Evolutionary conservation across 2,329 filamentous ascomycete species (phyloP).

Genomic region (Xylaria sp.): DNA sequence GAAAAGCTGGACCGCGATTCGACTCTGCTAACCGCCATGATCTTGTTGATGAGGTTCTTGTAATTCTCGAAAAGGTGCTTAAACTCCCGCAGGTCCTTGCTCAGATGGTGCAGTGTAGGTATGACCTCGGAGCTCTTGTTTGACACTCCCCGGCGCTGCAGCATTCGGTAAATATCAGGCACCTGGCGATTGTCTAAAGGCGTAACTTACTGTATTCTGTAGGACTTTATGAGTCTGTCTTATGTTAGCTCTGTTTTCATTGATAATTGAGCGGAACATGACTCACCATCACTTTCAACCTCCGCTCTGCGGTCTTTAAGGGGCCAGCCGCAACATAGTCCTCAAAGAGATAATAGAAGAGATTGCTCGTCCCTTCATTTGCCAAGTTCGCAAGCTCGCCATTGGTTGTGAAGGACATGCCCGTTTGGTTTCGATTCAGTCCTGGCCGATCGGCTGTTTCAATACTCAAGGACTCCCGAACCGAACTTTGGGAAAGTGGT

Average conservation of each 20-base stretch:
- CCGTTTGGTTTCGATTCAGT: constrained; percentile 26
- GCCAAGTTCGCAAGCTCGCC: constrained; percentile 29
- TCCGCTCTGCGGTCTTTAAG: constrained; percentile 50
- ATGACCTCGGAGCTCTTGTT: constrained; percentile 57
- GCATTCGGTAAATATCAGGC: constrained; percentile 15
- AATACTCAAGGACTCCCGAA: constrained; percentile 40
- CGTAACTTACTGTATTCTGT: constrained; percentile 38
- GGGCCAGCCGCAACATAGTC: constrained; percentile 64
- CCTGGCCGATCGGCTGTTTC: constrained; percentile 43
- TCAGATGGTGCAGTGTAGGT: constrained; percentile 59
- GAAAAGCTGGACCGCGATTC: constrained; percentile 13
- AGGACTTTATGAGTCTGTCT: constrained; percentile 40
- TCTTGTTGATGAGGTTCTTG: constrained; percentile 60
- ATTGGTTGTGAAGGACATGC: constrained; percentile 20
- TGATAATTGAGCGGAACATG: neutral
- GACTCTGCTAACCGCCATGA: constrained; percentile 47
- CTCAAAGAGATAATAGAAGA: constrained; percentile 70
- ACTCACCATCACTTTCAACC: constrained; percentile 53
- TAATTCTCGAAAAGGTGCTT: constrained; percentile 65
- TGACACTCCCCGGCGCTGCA: constrained; percentile 37
- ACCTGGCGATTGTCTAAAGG: neutral
- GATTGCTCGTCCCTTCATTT: constrained; percentile 57
- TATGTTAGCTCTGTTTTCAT: constrained; percentile 9
- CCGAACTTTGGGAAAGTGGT: constrained; percentile 46
- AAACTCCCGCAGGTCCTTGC: constrained; percentile 61